A percentile compares a stretch with the other conserved stretches of the same genome.
Evolutionary conservation across 1,139 yeast genomes (phyloP).

Genomic region (Geotrichum australiense): DNA sequence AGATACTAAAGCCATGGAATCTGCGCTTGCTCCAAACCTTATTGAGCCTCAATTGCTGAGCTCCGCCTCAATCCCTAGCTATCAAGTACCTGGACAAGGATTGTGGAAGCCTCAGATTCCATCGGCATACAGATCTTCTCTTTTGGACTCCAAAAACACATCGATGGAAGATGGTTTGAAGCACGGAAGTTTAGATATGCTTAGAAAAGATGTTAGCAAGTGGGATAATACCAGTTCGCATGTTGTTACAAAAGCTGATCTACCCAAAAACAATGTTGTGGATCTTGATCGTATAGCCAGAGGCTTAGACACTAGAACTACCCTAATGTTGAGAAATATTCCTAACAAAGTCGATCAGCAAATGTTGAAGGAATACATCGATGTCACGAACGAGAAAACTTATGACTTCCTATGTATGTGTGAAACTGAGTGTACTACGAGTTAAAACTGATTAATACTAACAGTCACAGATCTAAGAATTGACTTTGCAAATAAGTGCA

Average conservation of each 20-base stretch:
- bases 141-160: constrained; percentile 3
- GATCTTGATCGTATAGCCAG: constrained; percentile 35
- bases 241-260: constrained; percentile 29
- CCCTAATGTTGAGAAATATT: constrained; percentile 46
- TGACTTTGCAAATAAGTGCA: constrained; percentile 46
- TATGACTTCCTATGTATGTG: constrained; percentile 48
- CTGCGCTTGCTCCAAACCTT: background rate
- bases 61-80: background rate
- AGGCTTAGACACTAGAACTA: constrained; percentile 41
- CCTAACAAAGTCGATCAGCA: constrained; percentile 45
- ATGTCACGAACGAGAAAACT: constrained; percentile 41
- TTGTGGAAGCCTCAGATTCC: constrained; percentile 10
- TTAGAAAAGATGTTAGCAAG: background rate
- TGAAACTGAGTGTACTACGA: background rate
- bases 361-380: constrained; percentile 41
- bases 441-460: constrained; percentile 13
- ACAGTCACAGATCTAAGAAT: constrained; percentile 41
- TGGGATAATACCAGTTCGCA: constrained; percentile 3
- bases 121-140: constrained; percentile 19
- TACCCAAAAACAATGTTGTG: constrained; percentile 33
- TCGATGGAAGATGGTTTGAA: constrained; percentile 19
- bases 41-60: background rate
- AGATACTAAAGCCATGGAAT: constrained; percentile 2
- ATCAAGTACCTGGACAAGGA: too few species aligned
- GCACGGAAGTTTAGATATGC: constrained; percentile 21